Evolutionary conservation across 768 basidiomycete genomes (phyloP).

Genomic region (Psilocybe cyanescens): DNA sequence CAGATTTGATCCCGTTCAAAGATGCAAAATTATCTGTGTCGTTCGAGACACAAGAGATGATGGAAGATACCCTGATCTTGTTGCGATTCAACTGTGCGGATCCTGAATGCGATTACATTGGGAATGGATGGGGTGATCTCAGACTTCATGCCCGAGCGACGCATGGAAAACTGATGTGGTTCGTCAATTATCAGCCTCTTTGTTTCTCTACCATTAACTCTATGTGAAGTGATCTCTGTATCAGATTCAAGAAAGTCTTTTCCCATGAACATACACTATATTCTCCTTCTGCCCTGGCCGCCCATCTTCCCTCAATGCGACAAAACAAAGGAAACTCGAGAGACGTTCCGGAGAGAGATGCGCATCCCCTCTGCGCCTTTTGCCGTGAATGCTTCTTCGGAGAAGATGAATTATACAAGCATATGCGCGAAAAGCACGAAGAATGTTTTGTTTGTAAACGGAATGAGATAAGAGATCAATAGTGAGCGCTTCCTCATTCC

Average conservation of each 20-base stretch:
- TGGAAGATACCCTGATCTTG: constrained; percentile 91
- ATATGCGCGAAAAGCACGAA: constrained; percentile 93
- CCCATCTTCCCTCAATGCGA: constrained; percentile 79
- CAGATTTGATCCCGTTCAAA: constrained; percentile 60
- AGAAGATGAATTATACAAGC: constrained; percentile 91
- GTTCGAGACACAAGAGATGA: constrained; percentile 92
- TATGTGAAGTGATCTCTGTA: constrained; percentile 75
- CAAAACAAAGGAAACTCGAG: constrained; percentile 42
- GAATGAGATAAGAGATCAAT: constrained; percentile 78
- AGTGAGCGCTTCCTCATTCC: constrained; percentile 56
- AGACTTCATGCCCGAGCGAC: constrained; percentile 79
- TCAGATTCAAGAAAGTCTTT: constrained; percentile 91
- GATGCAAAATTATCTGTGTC: constrained; percentile 76
- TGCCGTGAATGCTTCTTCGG: constrained; percentile 92
- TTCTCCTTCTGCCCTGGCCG: constrained; percentile 55
- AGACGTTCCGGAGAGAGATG: constrained; percentile 69
- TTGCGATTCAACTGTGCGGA: constrained; percentile 96
- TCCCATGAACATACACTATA: constrained; percentile 93
- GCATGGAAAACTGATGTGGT: constrained; percentile 88
- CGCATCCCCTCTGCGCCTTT: constrained; percentile 85
- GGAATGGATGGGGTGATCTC: constrained; percentile 87
- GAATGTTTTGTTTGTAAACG: constrained; percentile 96
- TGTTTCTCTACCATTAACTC: background rate
- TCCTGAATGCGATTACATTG: constrained; percentile 79
- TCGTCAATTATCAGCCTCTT: constrained; percentile 24